Percentiles rank a stretch among this genome's conserved stretches.
These are phyloP conservation scores for Austroboletus sp. DNA, from an alignment of 1,284 basidiomycete genomes.

Conservation along the genomic window DNA sequence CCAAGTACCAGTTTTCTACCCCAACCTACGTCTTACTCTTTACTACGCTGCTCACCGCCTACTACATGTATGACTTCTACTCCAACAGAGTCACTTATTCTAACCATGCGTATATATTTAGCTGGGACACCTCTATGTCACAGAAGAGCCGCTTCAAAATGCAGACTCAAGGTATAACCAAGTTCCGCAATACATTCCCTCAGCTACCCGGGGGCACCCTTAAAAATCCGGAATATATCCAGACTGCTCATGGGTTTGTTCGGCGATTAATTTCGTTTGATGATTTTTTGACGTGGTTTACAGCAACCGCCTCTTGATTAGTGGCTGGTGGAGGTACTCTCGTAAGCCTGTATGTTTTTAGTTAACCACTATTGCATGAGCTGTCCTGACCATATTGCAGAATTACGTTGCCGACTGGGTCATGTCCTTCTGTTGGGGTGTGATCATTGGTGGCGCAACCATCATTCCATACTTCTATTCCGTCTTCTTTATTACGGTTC, in stretches of 20 bases:
- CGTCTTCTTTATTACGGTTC: constrained; percentile 85
- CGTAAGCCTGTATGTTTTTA: constrained; percentile 69
- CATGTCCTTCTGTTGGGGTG: constrained; percentile 87
- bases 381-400: constrained; percentile 30
- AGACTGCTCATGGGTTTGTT: constrained; percentile 83
- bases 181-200: constrained; percentile 88
- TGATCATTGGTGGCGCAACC: constrained; percentile 74
- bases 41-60: constrained; percentile 72
- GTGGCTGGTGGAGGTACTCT: constrained; percentile 86
- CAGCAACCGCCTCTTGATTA: constrained; percentile 76
- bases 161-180: constrained; percentile 85
- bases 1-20: constrained; percentile 82
- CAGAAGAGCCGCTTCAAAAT: constrained; percentile 98
- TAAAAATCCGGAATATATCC: constrained; percentile 84
- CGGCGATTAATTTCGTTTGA: not conserved
- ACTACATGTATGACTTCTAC: constrained; percentile 58
- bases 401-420: constrained; percentile 86
- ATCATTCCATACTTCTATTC: constrained; percentile 95
- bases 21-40: constrained; percentile 67
- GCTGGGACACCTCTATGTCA: constrained; percentile 91
- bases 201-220: constrained; percentile 85
- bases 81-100: constrained; percentile 7
- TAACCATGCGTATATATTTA: constrained; percentile 28
- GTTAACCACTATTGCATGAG: not conserved
- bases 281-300: constrained; percentile 9